Evolutionary conservation across 805 yeast species (phyloP), one percentile per base, ranked within the genome.

Genomic region (Metschnikowia drakensbergensis): DNA sequence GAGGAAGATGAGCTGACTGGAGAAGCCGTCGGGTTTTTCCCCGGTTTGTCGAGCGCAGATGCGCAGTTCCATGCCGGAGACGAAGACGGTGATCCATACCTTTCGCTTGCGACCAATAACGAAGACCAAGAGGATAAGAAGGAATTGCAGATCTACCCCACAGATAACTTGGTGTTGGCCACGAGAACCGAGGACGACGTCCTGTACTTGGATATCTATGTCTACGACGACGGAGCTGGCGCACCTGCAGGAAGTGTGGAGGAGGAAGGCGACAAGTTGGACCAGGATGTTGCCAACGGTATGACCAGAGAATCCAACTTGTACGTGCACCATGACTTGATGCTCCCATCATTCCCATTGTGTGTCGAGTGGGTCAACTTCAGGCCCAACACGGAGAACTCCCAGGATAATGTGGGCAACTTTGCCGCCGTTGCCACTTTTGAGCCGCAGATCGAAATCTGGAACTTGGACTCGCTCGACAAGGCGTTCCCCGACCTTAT

Each of bases 341-440:
- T 94, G 97, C 77, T 94, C 52, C 99, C 99, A 1, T 86, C 97
- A 2, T 92, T 94, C 77, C 99, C 99, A 37, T 76, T 94, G 52
- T 89, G 97, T 65, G 91, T 91, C 31, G 99, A 94, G 68, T 92
- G 98, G 98, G 66, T 94, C 54, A 86, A 88, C 66, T 86, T 78
- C 65, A 77, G 74, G 52, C 92, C 95, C 30, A 71, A 66, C 22
- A 58, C 67, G 10, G 45, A 40, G 28, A 58, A 50, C 35, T 43
- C 46, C 29, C 55, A 62, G 3, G 67, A 67, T 30, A 78, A 81
- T 52, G 69, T 82, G 29, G 97, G 96, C 8, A 94, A 90, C 68
- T 90, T 88, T 68, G 98, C 96, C 2, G 99, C 99, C 10, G 75
- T 94, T 55, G 98, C 98, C 63, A 88, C 98, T 2, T 92, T 94